Percentiles rank a stretch among this genome's conserved stretches.
Evolutionary conservation across 1,284 basidiomycete species (phyloP).

Genomic region (Meira nashicola): DNA sequence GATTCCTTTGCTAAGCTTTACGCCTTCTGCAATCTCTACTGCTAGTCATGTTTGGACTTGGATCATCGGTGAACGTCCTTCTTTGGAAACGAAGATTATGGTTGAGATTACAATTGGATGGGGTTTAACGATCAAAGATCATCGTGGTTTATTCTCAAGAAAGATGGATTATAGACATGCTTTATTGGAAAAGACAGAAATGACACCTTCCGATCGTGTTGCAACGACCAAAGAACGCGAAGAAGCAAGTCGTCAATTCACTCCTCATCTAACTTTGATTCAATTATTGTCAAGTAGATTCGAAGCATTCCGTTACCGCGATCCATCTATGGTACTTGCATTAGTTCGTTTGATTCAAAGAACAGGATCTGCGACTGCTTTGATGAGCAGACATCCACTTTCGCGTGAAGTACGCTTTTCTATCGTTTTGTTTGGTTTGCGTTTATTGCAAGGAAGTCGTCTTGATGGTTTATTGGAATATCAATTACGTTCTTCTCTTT

Average conservation of each 20-base stretch:
- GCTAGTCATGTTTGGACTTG: slow-evolving; percentile 96
- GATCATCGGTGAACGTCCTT: slow-evolving; percentile 82
- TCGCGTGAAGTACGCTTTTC: slow-evolving; percentile 84
- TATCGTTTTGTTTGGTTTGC: slow-evolving; percentile 86
- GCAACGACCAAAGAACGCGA: slow-evolving; percentile 69
- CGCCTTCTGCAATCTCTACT: slow-evolving; percentile 74
- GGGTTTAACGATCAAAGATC: slow-evolving; percentile 77
- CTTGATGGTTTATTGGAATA: slow-evolving; percentile 80
- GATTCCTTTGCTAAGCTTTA: slow-evolving; percentile 83
- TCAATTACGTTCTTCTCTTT: slow-evolving; percentile 70
- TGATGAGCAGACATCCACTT: slow-evolving; percentile 78
- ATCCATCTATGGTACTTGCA: slow-evolving; percentile 76
- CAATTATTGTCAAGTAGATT: slow-evolving; percentile 88
- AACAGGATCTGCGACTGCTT: slow-evolving; percentile 26
- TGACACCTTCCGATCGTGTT: slow-evolving; percentile 83
- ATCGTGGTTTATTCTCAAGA: slow-evolving; percentile 53
- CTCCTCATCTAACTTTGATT: slow-evolving; percentile 75
- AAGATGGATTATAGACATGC: slow-evolving; percentile 67
- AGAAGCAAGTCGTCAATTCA: slow-evolving; percentile 65
- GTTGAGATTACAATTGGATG: slow-evolving; percentile 81
- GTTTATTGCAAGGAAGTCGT: slow-evolving; percentile 79
- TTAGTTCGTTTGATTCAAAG: slow-evolving; percentile 78
- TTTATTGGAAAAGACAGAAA: slow-evolving; percentile 78
- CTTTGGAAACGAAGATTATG: slow-evolving; percentile 70
- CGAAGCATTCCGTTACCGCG: slow-evolving; percentile 85